A percentile compares a stretch with the other conserved stretches of the same genome.
Conservation (phyloP, 768 basidiomycete genomes). For the Mrakia blollopis region DNA sequence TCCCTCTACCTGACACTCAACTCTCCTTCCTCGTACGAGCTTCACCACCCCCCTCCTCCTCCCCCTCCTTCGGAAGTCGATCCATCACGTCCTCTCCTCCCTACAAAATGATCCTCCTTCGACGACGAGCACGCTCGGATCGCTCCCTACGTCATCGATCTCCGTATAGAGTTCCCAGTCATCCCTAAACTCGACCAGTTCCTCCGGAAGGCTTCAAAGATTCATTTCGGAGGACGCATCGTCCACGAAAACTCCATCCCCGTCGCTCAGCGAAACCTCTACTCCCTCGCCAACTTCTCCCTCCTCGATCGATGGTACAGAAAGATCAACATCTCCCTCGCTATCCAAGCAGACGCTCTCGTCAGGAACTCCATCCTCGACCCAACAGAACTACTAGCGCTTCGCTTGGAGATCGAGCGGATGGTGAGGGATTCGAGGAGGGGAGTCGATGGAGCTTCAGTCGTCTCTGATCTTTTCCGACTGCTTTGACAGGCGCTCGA, state of each 20-base stretch:
- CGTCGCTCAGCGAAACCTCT: background rate
- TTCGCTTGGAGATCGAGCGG: background rate
- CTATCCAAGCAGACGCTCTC: background rate
- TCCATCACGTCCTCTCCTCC: background rate
- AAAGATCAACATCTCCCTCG: background rate
- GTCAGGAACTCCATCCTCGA: background rate
- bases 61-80: background rate
- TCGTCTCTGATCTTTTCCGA: no score
- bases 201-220: background rate
- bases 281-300: background rate
- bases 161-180: background rate
- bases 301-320: background rate
- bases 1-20: background rate
- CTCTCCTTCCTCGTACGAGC: background rate
- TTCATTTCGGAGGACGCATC: background rate
- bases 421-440: background rate
- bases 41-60: background rate
- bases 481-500: constrained; percentile 58
- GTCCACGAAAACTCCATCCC: background rate
- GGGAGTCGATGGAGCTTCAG: background rate
- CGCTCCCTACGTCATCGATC: background rate
- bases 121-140: background rate
- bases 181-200: background rate
- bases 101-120: background rate
- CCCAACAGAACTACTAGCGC: background rate